Base-by-base conservation (phyloP, 352 stramenopile species). In the Phytopythium chamaehyphon region DNA sequence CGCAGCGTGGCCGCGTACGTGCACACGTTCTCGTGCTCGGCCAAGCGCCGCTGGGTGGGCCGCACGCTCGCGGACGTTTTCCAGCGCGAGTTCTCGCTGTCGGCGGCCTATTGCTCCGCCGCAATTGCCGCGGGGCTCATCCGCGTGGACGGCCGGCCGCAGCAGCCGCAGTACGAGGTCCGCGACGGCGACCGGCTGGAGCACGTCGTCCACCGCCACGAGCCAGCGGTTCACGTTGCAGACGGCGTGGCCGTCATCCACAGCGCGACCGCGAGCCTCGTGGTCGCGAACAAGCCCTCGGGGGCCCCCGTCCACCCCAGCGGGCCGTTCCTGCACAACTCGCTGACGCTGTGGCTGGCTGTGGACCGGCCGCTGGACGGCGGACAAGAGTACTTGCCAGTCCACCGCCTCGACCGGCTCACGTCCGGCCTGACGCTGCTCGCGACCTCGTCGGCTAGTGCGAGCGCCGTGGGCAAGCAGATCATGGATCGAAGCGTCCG, bases 321-420 rank as follows among this genome's bases (percentile, higher is more conserved):
- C 49, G 95, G 95, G 24, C 76, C 73, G 9, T 98, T 91, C 54
- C 76, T 94, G 21, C 73, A 90, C 43, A 98, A 98, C 63, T 90
- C 90, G 10, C 70, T 98, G 37, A 78, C 71, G 2, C 44, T 58
- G 31, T 77, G 85, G 38, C 35, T 90, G n/a, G 39, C 69, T 31
- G 31, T 55, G 22, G 66, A 71, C 26, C 44, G 54, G 28, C 47
- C 75, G 54, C 59, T 94, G 19, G 44, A 19, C 14, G 44, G 16
- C 24, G 42, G 23, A 9, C 26, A 31, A 23, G 22, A n/a, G 10
- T 51, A 42, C 46, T 76, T 83, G 38, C 68, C 90, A 9, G 88
- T 98, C 39, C 92, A 98, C 73, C 92, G 95, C 19, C 64, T 98
- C 16, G 95, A 98, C 77, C 78, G 91, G 49, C 64, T 98, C 11